Evolutionary conservation across 2,329 filamentous ascomycete genomes (phyloP), one percentile per base, ranked within the genome.

Genomic region (Allantophomopsis cytisporea): DNA sequence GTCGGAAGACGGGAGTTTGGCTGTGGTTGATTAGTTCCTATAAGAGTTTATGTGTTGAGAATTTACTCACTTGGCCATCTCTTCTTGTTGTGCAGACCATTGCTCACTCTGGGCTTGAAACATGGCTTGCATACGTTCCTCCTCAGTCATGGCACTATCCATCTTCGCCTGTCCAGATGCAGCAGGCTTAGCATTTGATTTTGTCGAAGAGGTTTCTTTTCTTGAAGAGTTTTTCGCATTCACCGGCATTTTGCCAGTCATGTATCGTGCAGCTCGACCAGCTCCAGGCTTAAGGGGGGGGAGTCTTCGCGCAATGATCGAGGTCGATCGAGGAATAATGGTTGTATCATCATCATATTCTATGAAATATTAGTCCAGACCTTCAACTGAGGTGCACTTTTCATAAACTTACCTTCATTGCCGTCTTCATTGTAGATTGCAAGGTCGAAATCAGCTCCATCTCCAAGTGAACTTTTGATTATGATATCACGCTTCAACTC

Each of bases 401-500:
- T 30, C 14, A 6, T n/a, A 42, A 40, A 60, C 75, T 69, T 70
- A 91, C 86, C 84, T 74, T 94, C 86, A 58, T 78, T 84, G 48
- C 79, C 83, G 60, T 96, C 88, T 57, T 94, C 86, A 46, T 86
- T 84, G 62, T 87, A 94, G 50, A 98, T 93, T 48, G 85, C 80
- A 39, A 98, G 75, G 61, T 98, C 89, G 60, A 96, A 95, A 59
- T 98, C 91, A 49, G 84, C 86, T 45, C 91, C 91, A 63, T 96
- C 89, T 50, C 91, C 91, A 50, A 98, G 73, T 45, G 85, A 86
- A 61, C 86, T 93, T 61, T 89, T 84, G 60, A 75, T 79, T 66
- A 98, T 98, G 56, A 98, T 98, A 65, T 96, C 91, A 67, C 89
- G 83, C 68, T 98, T 98, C 57, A 98, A 72, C 59, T 98, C 93